Percentiles rank a stretch among this genome's conserved stretches.
Evolutionary conservation across 345 rosid genomes (phyloP).

Genomic region (Cochlearia excelsa): DNA sequence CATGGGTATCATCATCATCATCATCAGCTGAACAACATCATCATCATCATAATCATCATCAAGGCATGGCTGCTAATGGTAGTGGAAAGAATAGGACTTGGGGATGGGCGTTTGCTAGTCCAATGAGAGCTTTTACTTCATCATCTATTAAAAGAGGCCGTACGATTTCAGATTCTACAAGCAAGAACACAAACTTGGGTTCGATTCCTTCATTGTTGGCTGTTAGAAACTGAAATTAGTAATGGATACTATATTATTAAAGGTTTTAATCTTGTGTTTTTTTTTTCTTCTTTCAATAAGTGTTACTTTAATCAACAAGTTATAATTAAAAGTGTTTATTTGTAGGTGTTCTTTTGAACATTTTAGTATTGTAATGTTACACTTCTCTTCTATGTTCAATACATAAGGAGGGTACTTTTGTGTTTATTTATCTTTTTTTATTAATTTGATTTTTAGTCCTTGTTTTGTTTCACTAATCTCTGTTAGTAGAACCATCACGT

Average conservation of each 20-base stretch:
- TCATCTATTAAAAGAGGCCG: constrained; percentile 39
- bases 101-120: constrained; percentile 94
- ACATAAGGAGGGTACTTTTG: constrained; percentile 9
- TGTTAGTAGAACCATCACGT: neutral
- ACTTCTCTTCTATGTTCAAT: constrained; percentile 3
- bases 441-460: neutral
- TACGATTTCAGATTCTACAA: constrained; percentile 28
- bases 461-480: constrained; percentile 13
- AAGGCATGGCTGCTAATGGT: constrained; percentile 27
- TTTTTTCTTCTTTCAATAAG: constrained; percentile 10
- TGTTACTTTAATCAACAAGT: constrained; percentile 1
- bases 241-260: too few species aligned
- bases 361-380: constrained; percentile 25
- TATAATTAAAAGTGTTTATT: constrained; percentile 12
- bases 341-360: constrained; percentile 20
- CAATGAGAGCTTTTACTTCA: constrained; percentile 78
- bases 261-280: too few species aligned
- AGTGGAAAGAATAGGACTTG: constrained; percentile 65
- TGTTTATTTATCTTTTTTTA: constrained; percentile 17
- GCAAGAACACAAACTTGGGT: constrained; percentile 45
- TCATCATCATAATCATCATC: constrained; percentile 59
- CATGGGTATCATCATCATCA: constrained; percentile 53
- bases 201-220: constrained; percentile 77
- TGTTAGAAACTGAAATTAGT: constrained; percentile 41
- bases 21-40: constrained; percentile 57